Evolutionary conservation across 495 filamentous ascomycete species (phyloP).

Genomic region (Penicillium cosmopolitanum): DNA sequence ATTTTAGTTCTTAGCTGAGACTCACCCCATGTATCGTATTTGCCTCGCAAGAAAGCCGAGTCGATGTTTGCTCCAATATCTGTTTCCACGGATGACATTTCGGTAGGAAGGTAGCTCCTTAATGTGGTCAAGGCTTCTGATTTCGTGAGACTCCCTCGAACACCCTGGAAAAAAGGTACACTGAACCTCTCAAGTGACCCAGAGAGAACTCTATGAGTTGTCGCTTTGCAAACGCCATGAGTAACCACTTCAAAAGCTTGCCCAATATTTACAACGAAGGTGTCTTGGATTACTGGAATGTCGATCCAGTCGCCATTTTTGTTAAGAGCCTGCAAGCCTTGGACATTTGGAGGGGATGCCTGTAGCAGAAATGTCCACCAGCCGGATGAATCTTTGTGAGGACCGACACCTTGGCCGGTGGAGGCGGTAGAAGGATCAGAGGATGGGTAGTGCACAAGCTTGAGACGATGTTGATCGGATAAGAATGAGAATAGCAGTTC

Average conservation of each 20-base stretch:
- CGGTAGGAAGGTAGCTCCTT: conserved; percentile 29
- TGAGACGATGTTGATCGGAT: conserved; percentile 57
- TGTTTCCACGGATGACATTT: conserved; percentile 3
- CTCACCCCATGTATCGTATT: conserved; percentile 51
- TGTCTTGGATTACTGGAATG: conserved; percentile 50
- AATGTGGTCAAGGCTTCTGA: conserved; percentile 37
- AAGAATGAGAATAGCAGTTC: conserved; percentile 56
- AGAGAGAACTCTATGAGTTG: conserved; percentile 74
- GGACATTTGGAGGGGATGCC: conserved; percentile 64
- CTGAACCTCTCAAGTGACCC: conserved; percentile 40
- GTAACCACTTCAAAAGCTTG: conserved; percentile 92
- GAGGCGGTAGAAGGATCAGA: conserved; percentile 8
- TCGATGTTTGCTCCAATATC: conserved; percentile 38
- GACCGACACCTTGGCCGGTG: conserved; percentile 68
- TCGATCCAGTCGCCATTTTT: conserved; percentile 78
- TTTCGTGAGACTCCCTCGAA: conserved; percentile 42
- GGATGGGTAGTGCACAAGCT: conserved; percentile 55
- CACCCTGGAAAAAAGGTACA: conserved; percentile 53
- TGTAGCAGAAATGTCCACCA: conserved; percentile 87
- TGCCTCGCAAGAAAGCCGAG: conserved; percentile 45
- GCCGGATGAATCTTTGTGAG: conserved; percentile 88
- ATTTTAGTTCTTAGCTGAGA: conserved; percentile 51
- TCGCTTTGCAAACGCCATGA: conserved; percentile 80
- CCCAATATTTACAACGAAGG: conserved; percentile 86
- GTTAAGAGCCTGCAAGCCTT: conserved; percentile 88